Percentiles rank a stretch among this genome's conserved stretches.
Evolutionary conservation across 345 rosid genomes (phyloP).

Genomic region (Euphorbia lathyris): DNA sequence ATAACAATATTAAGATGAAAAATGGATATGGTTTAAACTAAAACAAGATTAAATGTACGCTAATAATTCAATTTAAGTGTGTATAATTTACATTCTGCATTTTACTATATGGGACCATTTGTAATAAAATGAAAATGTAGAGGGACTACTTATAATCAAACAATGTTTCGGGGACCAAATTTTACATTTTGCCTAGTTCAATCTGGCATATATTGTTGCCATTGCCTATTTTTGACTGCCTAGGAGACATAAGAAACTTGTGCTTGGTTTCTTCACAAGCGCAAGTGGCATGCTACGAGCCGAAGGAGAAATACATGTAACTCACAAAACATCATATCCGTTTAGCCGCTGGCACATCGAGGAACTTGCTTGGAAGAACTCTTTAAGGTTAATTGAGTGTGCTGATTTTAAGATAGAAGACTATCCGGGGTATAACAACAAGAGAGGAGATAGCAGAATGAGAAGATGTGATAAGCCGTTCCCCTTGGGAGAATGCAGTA

Average conservation of each 20-base stretch:
- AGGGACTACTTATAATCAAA: neutral
- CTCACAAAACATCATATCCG: slow-evolving; percentile 50
- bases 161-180: neutral
- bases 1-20: too few species aligned
- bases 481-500: slow-evolving; percentile 44
- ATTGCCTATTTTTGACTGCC: neutral
- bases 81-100: neutral
- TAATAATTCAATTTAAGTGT: too few species aligned
- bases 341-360: slow-evolving; percentile 48
- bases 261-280: slow-evolving; percentile 38
- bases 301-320: slow-evolving; percentile 54
- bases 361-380: slow-evolving; percentile 44
- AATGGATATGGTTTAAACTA: too few species aligned
- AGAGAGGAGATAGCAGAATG: slow-evolving; percentile 41
- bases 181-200: neutral
- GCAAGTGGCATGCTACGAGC: slow-evolving; percentile 44
- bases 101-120: neutral
- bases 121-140: neutral
- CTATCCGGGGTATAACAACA: slow-evolving; percentile 49
- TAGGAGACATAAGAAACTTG: slow-evolving; percentile 50
- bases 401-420: slow-evolving; percentile 35
- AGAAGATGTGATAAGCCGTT: slow-evolving; percentile 45
- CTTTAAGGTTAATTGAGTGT: slow-evolving; percentile 20
- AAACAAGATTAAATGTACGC: too few species aligned
- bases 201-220: neutral